Base-by-base conservation (phyloP, 2,329 filamentous ascomycete species). In the Sporothrix phasma region DNA sequence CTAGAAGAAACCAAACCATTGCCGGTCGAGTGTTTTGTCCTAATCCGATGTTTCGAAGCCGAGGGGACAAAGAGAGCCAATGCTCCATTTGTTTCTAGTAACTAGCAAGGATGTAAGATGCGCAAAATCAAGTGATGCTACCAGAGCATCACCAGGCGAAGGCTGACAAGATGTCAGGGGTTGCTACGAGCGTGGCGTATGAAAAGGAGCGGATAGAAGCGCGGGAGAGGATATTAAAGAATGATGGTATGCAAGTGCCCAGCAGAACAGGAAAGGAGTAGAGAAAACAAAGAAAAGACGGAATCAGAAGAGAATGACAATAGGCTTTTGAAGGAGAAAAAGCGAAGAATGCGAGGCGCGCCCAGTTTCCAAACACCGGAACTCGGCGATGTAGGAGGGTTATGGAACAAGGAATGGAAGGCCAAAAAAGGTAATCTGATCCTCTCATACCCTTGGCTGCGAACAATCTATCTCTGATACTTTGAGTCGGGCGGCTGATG, bases 401-500 rank as follows among this genome's bases (percentile, higher is more conserved):
- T n/a, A n/a, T n/a, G n/a, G n/a, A n/a, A n/a, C n/a, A n/a, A 34
- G 45, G 49, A 43, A 6, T 29, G 29, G 22, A n/a, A 61, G 29
- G 26, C 34, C 34, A 19, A 15, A 15, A 43, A 54, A 45, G 17
- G 47, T 37, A 37, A 56, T 29, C 17, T 22, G 43, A 29, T 29
- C 29, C 59, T 26, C n/a, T 11, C 26, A 10, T 37, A 13, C 34
- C 34, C 7, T 11, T 11, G 15, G 5, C 3, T 37, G 34, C 7
- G 11, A 10, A 37, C 10, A 10, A n/a, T 13, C 71, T 94, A 89
- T 0, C 89, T 86, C 67, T 97, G 85, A 71, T 97, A 92, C 74
- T 96, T 90, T 67, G 87, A 90, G 62, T 91, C 89, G 15, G 91
- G 86, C 41, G 89, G 87, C 1, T 84, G 79, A 17, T 84, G 82